Percentiles rank a stretch among this genome's conserved stretches.
Evolutionary conservation across 345 rosid genomes (phyloP).

Genomic region (Populus pruinosa): DNA sequence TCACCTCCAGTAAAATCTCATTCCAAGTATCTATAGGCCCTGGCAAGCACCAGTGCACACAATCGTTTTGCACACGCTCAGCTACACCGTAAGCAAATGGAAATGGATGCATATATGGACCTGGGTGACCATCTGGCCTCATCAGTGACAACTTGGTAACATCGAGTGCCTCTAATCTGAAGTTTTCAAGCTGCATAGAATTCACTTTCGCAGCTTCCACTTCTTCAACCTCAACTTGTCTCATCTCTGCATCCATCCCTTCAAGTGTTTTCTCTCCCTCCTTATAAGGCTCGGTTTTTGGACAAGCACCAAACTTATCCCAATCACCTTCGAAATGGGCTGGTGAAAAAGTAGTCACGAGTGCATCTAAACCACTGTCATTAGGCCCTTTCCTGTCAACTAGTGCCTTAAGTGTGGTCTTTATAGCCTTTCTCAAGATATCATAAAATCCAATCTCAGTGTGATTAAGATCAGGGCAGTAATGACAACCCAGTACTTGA

Average conservation of each 20-base stretch:
- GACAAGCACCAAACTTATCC: slow-evolving; percentile 89
- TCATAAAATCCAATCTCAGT: slow-evolving; percentile 80
- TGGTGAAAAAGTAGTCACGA: slow-evolving; percentile 79
- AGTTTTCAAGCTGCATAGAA: slow-evolving; percentile 16
- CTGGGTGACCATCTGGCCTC: slow-evolving; percentile 94
- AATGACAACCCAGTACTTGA: slow-evolving; percentile 76
- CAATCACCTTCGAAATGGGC: slow-evolving; percentile 95
- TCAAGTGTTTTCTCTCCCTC: slow-evolving; percentile 62
- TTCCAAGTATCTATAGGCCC: slow-evolving; percentile 97
- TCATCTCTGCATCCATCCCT: slow-evolving; percentile 77
- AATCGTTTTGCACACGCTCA: slow-evolving; percentile 82
- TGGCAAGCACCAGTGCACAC: slow-evolving; percentile 97
- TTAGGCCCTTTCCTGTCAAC: slow-evolving; percentile 30
- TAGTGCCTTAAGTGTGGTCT: slow-evolving; percentile 54
- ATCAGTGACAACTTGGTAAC: slow-evolving; percentile 59
- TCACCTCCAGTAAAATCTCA: slow-evolving; percentile 58
- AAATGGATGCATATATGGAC: slow-evolving; percentile 73
- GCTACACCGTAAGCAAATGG: slow-evolving; percentile 74
- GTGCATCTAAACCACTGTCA: slow-evolving; percentile 27
- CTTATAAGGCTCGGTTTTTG: slow-evolving; percentile 63
- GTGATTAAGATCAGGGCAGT: slow-evolving; percentile 62
- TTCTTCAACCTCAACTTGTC: slow-evolving; percentile 60
- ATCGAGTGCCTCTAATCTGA: slow-evolving; percentile 68
- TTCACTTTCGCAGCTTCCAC: slow-evolving; percentile 43
- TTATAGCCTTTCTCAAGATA: slow-evolving; percentile 64